Percentiles rank a stretch among this genome's conserved stretches.
phyloP scores from a whole-genome alignment of 768 basidiomycete species.

The Amanita inopinata region DNA sequence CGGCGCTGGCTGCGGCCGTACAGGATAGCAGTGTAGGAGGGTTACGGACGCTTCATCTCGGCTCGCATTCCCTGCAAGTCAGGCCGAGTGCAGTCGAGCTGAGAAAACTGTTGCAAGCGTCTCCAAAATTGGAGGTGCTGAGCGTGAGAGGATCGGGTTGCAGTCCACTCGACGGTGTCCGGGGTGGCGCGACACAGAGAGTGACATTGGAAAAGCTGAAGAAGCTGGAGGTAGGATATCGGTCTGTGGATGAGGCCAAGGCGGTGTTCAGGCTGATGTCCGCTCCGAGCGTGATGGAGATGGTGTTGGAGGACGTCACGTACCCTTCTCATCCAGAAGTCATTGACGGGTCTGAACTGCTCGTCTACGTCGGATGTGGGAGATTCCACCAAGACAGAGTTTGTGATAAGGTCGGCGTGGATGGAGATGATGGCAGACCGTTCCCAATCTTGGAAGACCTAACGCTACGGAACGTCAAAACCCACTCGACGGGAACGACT shows the following conservation, averaged over 20 bases:
- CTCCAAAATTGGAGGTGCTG: slow-evolving; percentile 31
- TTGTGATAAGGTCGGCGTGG: neutral
- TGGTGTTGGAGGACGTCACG: slow-evolving; percentile 28
- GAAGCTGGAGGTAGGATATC: neutral
- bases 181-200: too few species aligned
- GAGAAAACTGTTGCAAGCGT: slow-evolving; percentile 30
- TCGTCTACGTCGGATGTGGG: too few species aligned
- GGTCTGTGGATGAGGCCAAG: slow-evolving; percentile 2
- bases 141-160: slow-evolving; percentile 38
- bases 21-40: slow-evolving; percentile 5
- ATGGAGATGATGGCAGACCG: neutral
- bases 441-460: neutral
- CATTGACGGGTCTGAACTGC: too few species aligned
- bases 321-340: slow-evolving; percentile 31
- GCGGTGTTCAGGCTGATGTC: neutral
- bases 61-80: slow-evolving; percentile 42
- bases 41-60: slow-evolving; percentile 32
- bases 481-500: neutral
- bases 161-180: slow-evolving; percentile 10
- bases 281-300: neutral
- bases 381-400: too few species aligned
- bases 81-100: slow-evolving; percentile 41
- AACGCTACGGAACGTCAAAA: neutral
- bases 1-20: slow-evolving; percentile 10
- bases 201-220: neutral